These are phyloP conservation scores for Aspergillus olivimuriae DNA, from an alignment of 495 filamentous ascomycete species.

Conservation along the genomic window DNA sequence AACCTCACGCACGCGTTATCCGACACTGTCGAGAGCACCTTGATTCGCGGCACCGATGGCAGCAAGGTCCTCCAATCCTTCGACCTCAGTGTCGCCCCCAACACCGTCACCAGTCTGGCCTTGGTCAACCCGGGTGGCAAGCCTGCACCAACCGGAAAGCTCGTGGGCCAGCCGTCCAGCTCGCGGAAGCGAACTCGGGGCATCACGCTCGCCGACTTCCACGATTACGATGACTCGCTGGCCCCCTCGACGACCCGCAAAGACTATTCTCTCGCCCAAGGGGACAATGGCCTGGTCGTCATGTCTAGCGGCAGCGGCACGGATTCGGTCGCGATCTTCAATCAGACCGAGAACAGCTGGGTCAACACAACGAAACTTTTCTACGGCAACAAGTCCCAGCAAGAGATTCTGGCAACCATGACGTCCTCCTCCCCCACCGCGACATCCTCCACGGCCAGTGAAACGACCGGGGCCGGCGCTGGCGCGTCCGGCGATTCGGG, in stretches of 20 bases:
- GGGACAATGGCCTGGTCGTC: conserved; percentile 56
- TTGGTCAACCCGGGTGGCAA: conserved; percentile 46
- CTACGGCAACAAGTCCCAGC: conserved; percentile 32
- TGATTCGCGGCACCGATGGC: conserved; percentile 66
- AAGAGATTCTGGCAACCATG: conserved; percentile 31
- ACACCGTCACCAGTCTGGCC: conserved; percentile 61
- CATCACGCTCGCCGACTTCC: conserved; percentile 57
- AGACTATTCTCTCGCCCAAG: conserved; percentile 59
- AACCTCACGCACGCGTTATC: conserved; percentile 52
- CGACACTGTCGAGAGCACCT: conserved; percentile 51
- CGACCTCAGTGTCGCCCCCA: conserved; percentile 71
- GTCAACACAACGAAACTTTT: conserved; percentile 66
- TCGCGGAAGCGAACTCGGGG: conserved; percentile 38
- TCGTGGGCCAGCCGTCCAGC: background rate
- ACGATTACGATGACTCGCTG: conserved; percentile 66
- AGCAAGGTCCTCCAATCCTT: conserved; percentile 81
- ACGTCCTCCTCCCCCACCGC: conserved; percentile 27
- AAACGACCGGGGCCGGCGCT: conserved; percentile 28
- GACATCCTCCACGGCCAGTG: conserved; percentile 31
- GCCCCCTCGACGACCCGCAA: conserved; percentile 57
- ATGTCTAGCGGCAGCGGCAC: conserved; percentile 67
- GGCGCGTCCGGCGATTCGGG: conserved; percentile 21
- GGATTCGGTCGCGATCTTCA: conserved; percentile 64
- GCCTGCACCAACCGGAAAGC: conserved; percentile 16
- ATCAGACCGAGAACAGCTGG: conserved; percentile 75